These are phyloP conservation scores for Aristolochia fimbriata DNA, from an alignment of 164 flowering plant species.

Conservation along the genomic window DNA sequence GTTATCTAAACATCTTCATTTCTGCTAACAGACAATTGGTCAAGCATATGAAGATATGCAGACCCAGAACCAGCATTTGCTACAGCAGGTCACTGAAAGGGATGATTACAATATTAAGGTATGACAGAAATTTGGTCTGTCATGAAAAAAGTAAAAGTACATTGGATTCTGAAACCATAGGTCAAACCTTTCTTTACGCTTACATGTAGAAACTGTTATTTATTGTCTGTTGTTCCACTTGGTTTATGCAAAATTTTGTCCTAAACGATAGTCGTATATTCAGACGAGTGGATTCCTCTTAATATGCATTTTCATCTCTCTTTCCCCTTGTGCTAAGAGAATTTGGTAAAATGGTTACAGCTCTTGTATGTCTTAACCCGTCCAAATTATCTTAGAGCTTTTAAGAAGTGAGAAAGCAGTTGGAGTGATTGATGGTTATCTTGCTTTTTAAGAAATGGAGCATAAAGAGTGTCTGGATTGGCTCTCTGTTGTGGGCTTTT, in stretches of 20 bases:
- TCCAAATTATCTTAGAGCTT: neutral
- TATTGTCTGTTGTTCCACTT: no score
- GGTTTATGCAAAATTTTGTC: no score
- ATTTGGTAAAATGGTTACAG: neutral
- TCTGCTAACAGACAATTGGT: conserved; percentile 57
- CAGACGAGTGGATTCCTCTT: no score
- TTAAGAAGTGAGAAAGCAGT: no score
- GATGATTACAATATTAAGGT: conserved; percentile 91
- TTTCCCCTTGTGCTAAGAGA: no score
- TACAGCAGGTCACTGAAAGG: conserved; percentile 67
- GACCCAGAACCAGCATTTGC: conserved; percentile 67
- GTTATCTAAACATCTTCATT: conserved; percentile 1
- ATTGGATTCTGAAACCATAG: neutral
- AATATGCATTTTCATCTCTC: no score
- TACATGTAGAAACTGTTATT: no score
- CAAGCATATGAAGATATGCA: conserved; percentile 97
- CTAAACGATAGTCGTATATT: no score
- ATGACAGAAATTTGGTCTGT: conserved; percentile 1
- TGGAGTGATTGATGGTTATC: no score
- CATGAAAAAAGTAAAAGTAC: neutral
- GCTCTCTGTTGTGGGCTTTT: neutral
- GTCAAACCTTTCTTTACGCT: no score
- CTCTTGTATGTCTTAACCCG: neutral
- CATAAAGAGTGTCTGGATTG: no score
- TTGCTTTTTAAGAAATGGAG: no score